These are phyloP conservation scores for Curvularia verruculosa DNA, from an alignment of 2,329 filamentous ascomycete species.

Conservation along the genomic window DNA sequence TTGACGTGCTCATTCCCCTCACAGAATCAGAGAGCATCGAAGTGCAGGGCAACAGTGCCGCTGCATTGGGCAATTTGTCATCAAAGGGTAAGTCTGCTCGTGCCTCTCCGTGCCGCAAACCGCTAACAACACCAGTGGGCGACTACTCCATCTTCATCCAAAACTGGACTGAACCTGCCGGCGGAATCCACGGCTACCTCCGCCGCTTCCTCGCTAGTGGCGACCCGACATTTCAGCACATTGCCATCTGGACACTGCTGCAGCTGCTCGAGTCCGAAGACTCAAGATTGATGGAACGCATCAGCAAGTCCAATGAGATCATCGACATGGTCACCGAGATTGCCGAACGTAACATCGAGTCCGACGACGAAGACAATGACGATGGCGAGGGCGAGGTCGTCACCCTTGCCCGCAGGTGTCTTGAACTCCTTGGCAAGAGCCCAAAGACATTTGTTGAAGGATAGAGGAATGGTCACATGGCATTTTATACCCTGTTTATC, in stretches of 20 bases:
- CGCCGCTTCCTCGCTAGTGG: conserved; percentile 91
- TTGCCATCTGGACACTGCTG: conserved; percentile 96
- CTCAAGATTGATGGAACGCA: conserved; percentile 82
- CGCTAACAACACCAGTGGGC: conserved; percentile 68
- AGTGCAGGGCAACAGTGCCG: conserved; percentile 97
- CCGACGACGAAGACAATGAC: conserved; percentile 83
- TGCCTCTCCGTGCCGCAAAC: conserved; percentile 4
- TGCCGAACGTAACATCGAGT: conserved; percentile 85
- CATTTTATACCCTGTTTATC: conserved; percentile 33
- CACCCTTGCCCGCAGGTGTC: conserved; percentile 84
- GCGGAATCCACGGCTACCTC: conserved; percentile 94
- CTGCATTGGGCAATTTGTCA: conserved; percentile 91
- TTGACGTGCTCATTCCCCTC: conserved; percentile 92
- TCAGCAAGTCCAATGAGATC: conserved; percentile 88
- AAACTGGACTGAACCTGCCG: conserved; percentile 90
- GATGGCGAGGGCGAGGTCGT: conserved; percentile 94
- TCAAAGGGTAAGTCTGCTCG: conserved; percentile 75
- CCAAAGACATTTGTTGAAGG: conserved; percentile 84
- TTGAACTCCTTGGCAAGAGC: conserved; percentile 81
- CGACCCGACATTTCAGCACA: conserved; percentile 97
- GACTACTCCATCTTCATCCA: conserved; percentile 96
- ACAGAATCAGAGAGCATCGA: conserved; percentile 96
- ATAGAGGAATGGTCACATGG: conserved; percentile 49
- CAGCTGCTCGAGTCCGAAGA: conserved; percentile 97
- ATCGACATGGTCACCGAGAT: conserved; percentile 91